Percentiles rank a stretch among this genome's conserved stretches.
Conservation (phyloP, 441 rosid species). For the Viola pubescens region DNA sequence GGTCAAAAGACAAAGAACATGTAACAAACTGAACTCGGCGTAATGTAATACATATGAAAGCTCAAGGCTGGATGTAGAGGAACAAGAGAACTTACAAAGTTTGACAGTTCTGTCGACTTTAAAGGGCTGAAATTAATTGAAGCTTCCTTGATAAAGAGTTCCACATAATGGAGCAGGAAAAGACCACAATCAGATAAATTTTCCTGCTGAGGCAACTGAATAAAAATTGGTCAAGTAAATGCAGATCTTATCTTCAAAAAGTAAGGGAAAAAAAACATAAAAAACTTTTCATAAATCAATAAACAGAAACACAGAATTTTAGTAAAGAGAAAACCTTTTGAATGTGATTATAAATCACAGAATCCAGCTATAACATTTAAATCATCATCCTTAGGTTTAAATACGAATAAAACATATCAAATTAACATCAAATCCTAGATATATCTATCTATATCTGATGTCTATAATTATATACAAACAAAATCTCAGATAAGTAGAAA, state of each 20-base stretch:
- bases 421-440: too few relatives aligned
- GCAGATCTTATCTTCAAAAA: background rate
- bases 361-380: too few relatives aligned
- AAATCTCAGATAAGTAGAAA: too few relatives aligned
- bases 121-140: slow-evolving; percentile 51
- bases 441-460: too few relatives aligned
- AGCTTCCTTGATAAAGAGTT: slow-evolving; percentile 58
- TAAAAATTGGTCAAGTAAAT: slow-evolving; percentile 14
- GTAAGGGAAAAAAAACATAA: background rate
- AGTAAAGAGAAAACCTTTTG: too few relatives aligned
- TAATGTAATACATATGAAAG: background rate
- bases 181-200: slow-evolving; percentile 83
- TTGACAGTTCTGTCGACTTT: slow-evolving; percentile 28
- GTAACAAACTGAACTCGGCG: background rate
- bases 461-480: too few relatives aligned
- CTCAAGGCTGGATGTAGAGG: slow-evolving; percentile 5
- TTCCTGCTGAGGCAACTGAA: slow-evolving; percentile 83
- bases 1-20: slow-evolving; percentile 13
- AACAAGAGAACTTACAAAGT: slow-evolving; percentile 43
- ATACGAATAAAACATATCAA: too few relatives aligned
- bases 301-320: background rate
- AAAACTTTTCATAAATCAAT: background rate
- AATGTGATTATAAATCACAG: too few relatives aligned
- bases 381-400: too few relatives aligned
- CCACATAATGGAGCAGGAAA: slow-evolving; percentile 73